Percentiles rank a stretch among this genome's conserved stretches.
Evolutionary conservation across 495 filamentous ascomycete species (phyloP).

Genomic region (Neurospora sp.): DNA sequence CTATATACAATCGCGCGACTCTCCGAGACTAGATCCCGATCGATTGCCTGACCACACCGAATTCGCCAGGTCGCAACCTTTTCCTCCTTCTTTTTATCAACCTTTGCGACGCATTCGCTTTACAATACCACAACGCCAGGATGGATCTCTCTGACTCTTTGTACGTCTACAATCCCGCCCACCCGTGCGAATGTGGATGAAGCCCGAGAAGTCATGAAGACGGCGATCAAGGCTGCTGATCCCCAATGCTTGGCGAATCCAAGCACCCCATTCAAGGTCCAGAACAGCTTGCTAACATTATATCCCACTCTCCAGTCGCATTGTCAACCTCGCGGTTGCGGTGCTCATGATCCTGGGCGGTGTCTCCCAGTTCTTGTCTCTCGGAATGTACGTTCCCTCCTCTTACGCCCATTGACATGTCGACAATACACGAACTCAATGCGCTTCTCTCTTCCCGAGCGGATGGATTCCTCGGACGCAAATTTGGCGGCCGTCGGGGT

Average conservation of each 20-base stretch:
- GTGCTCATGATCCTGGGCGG: constrained; percentile 85
- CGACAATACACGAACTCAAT: not conserved
- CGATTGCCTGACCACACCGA: not conserved
- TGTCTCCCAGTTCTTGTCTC: constrained; percentile 73
- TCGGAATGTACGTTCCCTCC: constrained; percentile 39
- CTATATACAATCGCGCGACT: not conserved
- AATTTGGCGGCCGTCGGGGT: not conserved
- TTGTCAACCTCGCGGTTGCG: constrained; percentile 85
- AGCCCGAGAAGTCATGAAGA: not conserved
- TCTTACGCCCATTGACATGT: constrained; percentile 11
- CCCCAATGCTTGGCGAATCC: not conserved
- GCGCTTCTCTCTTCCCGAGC: not conserved
- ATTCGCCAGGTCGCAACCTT: not conserved
- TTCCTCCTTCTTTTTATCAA: not conserved
- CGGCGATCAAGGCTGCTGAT: not conserved
- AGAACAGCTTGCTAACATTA: constrained; percentile 7
- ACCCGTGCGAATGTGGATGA: not conserved
- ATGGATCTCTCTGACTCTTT: constrained; percentile 41
- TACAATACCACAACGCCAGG: not conserved
- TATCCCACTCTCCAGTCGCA: constrained; percentile 48
- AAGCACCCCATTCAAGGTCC: not conserved
- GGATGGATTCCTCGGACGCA: not conserved
- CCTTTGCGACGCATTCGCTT: not conserved
- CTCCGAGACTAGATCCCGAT: not conserved
- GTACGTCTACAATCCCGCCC: constrained; percentile 19